Evolutionary conservation across 1,139 yeast genomes (phyloP).

Genomic region (Blastobotrys illinoisensis): DNA sequence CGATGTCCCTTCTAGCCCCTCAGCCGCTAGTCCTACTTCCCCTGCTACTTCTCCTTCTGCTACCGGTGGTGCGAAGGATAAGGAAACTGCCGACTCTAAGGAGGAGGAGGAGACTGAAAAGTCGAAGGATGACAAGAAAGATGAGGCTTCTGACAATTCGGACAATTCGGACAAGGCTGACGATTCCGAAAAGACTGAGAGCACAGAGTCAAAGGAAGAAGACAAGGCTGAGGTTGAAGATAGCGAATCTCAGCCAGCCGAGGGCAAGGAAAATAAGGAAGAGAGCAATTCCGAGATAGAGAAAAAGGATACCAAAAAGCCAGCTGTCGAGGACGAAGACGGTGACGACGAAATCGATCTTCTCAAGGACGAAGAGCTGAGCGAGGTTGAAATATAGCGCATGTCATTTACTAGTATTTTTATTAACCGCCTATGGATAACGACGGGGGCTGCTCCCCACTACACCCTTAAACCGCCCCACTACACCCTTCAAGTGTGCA

Average conservation of each 20-base stretch:
- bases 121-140: too few relatives aligned
- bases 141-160: too few relatives aligned
- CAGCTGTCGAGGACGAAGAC: not conserved
- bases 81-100: not conserved
- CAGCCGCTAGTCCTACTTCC: not conserved
- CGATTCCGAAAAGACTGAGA: conserved; percentile 3
- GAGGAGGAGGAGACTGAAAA: too few relatives aligned
- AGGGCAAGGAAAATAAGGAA: not conserved
- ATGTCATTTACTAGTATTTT: not conserved
- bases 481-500: too few relatives aligned
- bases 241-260: not conserved
- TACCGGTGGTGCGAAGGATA: not conserved
- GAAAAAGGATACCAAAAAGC: not conserved
- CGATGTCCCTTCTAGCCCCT: too few relatives aligned
- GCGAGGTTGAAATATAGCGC: conserved; percentile 20
- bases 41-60: not conserved
- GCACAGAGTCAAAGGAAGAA: not conserved
- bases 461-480: too few relatives aligned
- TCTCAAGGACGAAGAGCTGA: conserved; percentile 19
- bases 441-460: too few relatives aligned
- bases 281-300: not conserved
- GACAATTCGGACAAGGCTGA: conserved; percentile 6
- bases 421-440: not conserved
- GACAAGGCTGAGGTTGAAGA: conserved; percentile 1
- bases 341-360: conserved; percentile 20